Evolutionary conservation across 2,329 filamentous ascomycete species (phyloP).

Genomic region (Anisogramma anomala): DNA sequence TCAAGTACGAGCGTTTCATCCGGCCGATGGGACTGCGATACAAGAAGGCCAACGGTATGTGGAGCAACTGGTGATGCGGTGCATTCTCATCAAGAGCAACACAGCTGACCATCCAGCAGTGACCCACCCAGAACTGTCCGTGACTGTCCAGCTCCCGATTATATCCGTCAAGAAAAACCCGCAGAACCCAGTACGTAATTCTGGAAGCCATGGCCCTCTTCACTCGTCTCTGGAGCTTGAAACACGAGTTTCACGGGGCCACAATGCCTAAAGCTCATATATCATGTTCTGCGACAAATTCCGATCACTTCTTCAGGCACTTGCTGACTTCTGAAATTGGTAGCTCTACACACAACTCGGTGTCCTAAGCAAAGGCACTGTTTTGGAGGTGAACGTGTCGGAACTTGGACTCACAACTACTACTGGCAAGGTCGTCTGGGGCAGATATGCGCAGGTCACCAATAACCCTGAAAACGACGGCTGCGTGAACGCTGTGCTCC

Average conservation of each 20-base stretch:
- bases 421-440: conserved; percentile 88
- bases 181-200: too few species aligned
- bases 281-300: too few species aligned
- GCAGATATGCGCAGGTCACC: conserved; percentile 64
- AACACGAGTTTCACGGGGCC: too few species aligned
- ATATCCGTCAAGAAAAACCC: conserved; percentile 62
- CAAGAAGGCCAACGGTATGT: conserved; percentile 27
- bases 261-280: too few species aligned
- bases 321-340: too few species aligned
- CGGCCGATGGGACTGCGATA: conserved; percentile 38
- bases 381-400: conserved; percentile 82
- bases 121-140: conserved; percentile 65
- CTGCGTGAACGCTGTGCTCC: conserved; percentile 22
- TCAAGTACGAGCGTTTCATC: conserved; percentile 57
- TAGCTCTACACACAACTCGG: conserved; percentile 86
- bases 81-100: neutral
- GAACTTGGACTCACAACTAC: conserved; percentile 87
- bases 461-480: conserved; percentile 35
- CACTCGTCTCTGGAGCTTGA: too few species aligned
- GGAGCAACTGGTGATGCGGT: too few species aligned
- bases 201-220: too few species aligned
- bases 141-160: conserved; percentile 80
- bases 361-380: conserved; percentile 70
- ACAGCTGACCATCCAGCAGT: conserved; percentile 30
- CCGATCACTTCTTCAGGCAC: too few species aligned